Base-by-base conservation (phyloP, 768 basidiomycete genomes). In the Kwoniella shandongensis region DNA sequence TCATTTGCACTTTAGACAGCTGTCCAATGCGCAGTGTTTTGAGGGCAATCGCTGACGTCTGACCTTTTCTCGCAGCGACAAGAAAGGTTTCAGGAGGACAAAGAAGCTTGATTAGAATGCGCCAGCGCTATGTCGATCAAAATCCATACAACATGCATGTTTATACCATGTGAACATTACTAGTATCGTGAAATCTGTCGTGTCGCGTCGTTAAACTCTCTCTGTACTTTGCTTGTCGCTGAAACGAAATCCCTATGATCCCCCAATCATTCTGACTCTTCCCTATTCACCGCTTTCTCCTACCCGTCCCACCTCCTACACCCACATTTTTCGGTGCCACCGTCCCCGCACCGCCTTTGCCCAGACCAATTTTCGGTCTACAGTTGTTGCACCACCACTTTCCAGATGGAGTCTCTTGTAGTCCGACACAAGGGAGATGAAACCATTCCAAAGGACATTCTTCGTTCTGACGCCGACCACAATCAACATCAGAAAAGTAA, bases 391-490 rank as follows among this genome's bases (percentile, higher is more conserved):
- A 76, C 48, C 51, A 68, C 75, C 75, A 76, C 45, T 67, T 67
- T 11, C 73, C 75, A 4, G 50, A 48, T 1, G 75, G 75, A 4
- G 62, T 38, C 15, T 50, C 38, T 13, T 57, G 45, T 20, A 76
- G 51, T 15, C 70, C 73, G 5, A 51, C 41, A 51, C 75, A 76
- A 2, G 55, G 45, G 3, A 74, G 65, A 48, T 76, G 75, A 58
- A 73, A 76, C 75, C 75, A 76, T 39, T 72, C 73, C 40, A 67
- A 36, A 1, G 71, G 69, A 51, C 75, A 76, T 36, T 76, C 75
- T 15, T 73, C 68, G 63, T 76, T 74, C 72, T 76, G 50, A 18
- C n/a, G 17, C 29, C 13, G 18, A 32, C 30, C 22, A 45, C 11
- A 25, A 47, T 27, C n/a, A 44, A 23, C 32, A 38, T 27, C 18